Conservation (phyloP, 352 stramenopile genomes). For the Pythium scleroteichum region DNA sequence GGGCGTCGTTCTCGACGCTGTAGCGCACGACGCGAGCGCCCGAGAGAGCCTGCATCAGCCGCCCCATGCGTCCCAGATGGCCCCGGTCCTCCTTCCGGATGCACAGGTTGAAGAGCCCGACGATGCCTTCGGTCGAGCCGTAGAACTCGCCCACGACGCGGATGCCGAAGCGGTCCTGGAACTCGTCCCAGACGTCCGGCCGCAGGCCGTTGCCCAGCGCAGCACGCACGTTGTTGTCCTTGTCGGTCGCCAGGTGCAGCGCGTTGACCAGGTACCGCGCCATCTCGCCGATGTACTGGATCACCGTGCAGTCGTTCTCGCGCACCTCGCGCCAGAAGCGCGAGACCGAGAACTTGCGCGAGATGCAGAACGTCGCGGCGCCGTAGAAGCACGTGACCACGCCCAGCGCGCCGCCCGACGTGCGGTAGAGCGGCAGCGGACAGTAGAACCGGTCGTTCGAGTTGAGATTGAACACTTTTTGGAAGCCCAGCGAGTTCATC, state of each 20-base stretch:
- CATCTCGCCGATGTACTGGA: slow-evolving; percentile 93
- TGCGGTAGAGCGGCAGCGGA: slow-evolving; percentile 83
- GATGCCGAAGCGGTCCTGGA: slow-evolving; percentile 87
- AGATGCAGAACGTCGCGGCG: slow-evolving; percentile 75
- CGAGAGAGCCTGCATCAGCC: slow-evolving; percentile 47
- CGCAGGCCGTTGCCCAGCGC: slow-evolving; percentile 91
- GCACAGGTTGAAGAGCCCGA: slow-evolving; percentile 81
- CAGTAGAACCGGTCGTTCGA: slow-evolving; percentile 76
- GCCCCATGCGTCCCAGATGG: slow-evolving; percentile 63
- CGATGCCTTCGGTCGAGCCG: slow-evolving; percentile 87
- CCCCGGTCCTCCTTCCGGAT: slow-evolving; percentile 52
- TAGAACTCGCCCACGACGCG: slow-evolving; percentile 91
- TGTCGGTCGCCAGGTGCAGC: slow-evolving; percentile 46
- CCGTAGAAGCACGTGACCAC: slow-evolving; percentile 79
- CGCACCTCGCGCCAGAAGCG: slow-evolving; percentile 81
- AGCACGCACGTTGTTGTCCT: slow-evolving; percentile 69
- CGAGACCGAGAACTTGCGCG: slow-evolving; percentile 70
- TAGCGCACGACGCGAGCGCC: slow-evolving; percentile 75
- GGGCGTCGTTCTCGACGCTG: slow-evolving; percentile 72
- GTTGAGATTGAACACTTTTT: slow-evolving; percentile 50
- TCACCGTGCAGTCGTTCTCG: slow-evolving; percentile 63
- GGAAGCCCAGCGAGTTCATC: slow-evolving; percentile 58
- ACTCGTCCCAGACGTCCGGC: slow-evolving; percentile 86
- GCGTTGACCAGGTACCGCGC: slow-evolving; percentile 83
- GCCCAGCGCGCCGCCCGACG: slow-evolving; percentile 72